phyloP scores from a whole-genome alignment of 2,329 filamentous ascomycete species.

The Thelonectria blattea region DNA sequence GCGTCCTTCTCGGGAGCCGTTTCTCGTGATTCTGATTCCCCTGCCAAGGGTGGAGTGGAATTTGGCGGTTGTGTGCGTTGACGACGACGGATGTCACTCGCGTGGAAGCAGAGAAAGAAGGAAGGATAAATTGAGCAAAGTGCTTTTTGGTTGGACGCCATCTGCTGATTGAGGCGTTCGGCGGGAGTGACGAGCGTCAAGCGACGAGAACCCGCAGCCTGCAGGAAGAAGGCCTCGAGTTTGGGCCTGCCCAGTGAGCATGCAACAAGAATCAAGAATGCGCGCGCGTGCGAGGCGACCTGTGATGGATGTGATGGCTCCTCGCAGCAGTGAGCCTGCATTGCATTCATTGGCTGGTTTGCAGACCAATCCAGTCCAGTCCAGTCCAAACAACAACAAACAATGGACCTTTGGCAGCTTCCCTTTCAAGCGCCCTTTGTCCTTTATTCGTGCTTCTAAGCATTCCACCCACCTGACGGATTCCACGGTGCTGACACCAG shows the following conservation, averaged over 20 bases:
- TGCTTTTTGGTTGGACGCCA: not conserved
- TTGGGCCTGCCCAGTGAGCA: not conserved
- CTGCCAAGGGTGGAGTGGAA: constrained; percentile 32
- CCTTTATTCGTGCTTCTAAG: not conserved
- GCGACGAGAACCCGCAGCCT: not conserved
- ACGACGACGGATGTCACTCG: constrained; percentile 1
- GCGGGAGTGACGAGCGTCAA: constrained; percentile 7
- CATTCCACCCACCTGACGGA: not conserved
- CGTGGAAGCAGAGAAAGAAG: not conserved
- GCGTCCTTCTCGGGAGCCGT: not conserved
- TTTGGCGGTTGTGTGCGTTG: constrained; percentile 12
- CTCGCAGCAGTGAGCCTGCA: not conserved
- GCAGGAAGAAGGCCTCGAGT: too few relatives aligned
- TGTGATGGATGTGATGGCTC: not conserved
- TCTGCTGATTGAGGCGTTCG: constrained; percentile 4
- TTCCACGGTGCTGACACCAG: not conserved
- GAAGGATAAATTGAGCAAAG: not conserved
- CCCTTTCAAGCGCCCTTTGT: not conserved
- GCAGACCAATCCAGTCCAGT: not conserved
- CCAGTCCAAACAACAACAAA: not conserved
- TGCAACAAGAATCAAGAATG: not conserved
- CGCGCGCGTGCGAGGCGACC: not conserved
- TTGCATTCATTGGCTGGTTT: not conserved
- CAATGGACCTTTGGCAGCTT: not conserved
- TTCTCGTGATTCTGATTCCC: constrained; percentile 20